Conservation (phyloP, 192 early-diverging fungal species). For the Backusella liffmaniae region DNA sequence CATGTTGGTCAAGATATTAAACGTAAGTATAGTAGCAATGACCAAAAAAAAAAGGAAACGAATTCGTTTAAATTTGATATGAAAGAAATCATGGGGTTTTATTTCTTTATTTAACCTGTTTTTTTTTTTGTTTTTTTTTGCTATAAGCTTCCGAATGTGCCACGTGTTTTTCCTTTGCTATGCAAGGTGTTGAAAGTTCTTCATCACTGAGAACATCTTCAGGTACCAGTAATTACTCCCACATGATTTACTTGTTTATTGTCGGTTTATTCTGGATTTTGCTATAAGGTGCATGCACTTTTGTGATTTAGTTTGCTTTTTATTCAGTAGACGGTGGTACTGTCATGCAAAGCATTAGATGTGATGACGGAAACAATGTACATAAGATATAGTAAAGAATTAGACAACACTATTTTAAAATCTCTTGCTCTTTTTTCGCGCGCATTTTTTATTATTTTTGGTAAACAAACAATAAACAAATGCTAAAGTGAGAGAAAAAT, state of each 20-base stretch:
- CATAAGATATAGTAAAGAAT: background rate
- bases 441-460: background rate
- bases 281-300: background rate
- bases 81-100: background rate
- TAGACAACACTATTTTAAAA: background rate
- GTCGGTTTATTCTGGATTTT: background rate
- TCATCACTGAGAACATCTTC: background rate
- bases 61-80: slow-evolving; percentile 2
- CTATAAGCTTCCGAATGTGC: slow-evolving; percentile 3
- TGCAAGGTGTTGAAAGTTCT: background rate
- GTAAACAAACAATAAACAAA: background rate
- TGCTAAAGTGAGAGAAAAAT: background rate
- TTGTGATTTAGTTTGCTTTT: background rate
- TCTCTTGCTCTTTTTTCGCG: background rate
- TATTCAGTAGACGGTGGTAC: background rate
- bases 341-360: background rate
- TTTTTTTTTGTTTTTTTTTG: background rate
- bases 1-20: slow-evolving; percentile 10
- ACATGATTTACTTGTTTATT: background rate
- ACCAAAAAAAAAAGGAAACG: background rate
- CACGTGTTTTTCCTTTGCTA: background rate
- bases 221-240: background rate
- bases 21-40: background rate
- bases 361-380: background rate
- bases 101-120: background rate